Evolutionary conservation across 371 early-diverging fungal genomes (phyloP).

Genomic region (Syncephalis plumigaleata): DNA sequence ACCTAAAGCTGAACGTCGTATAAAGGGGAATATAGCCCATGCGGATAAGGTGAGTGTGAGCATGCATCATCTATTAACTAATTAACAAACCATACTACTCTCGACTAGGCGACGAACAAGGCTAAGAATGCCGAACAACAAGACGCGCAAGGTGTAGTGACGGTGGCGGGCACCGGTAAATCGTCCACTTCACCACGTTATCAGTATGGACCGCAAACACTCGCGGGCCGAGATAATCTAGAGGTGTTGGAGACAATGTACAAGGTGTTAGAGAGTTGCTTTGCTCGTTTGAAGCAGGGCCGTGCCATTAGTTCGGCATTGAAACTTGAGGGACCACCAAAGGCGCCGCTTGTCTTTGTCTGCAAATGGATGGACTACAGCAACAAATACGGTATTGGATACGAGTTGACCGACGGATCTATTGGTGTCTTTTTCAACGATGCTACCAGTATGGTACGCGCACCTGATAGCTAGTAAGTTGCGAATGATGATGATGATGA

Average conservation of each 20-base stretch:
- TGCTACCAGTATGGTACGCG: constrained; percentile 38
- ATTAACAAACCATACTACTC: too few species aligned
- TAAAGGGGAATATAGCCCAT: too few species aligned
- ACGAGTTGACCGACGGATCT: constrained; percentile 57
- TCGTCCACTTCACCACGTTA: not conserved
- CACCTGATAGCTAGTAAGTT: constrained; percentile 32
- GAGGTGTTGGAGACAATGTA: not conserved
- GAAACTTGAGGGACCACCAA: not conserved
- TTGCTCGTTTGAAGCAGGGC: not conserved
- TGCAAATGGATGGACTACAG: constrained; percentile 66
- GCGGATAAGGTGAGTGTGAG: too few species aligned
- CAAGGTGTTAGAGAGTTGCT: not conserved
- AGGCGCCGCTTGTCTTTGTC: constrained; percentile 30
- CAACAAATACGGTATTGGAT: constrained; percentile 70
- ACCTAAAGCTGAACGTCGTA: not conserved
- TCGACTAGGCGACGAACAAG: too few species aligned
- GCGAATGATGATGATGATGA: too few species aligned
- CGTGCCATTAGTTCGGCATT: not conserved
- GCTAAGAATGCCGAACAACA: too few species aligned
- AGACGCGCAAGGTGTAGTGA: too few species aligned
- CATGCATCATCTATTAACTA: too few species aligned
- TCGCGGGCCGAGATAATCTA: not conserved
- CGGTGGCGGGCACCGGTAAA: too few species aligned
- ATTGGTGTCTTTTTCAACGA: constrained; percentile 78
- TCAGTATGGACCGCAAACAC: not conserved